These are phyloP conservation scores for Clitopilus hobsonii DNA, from an alignment of 768 basidiomycete genomes.

Conservation along the genomic window DNA sequence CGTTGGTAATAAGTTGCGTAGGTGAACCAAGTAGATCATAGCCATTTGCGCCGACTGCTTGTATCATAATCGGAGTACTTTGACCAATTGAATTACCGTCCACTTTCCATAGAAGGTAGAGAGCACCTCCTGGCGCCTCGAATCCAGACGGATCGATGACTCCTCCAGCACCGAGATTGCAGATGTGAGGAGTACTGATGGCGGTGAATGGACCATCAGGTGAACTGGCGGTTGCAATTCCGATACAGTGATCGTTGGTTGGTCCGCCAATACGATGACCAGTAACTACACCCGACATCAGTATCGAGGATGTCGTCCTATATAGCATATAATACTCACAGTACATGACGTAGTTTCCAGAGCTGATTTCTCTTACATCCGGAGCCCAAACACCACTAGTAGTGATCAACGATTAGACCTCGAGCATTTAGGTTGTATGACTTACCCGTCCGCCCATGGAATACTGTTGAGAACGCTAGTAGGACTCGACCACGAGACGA, in stretches of 20 bases:
- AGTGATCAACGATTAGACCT: background rate
- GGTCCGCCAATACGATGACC: conserved; percentile 5
- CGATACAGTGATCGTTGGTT: conserved; percentile 18
- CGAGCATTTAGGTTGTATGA: background rate
- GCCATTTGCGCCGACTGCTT: conserved; percentile 20
- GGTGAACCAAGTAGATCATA: conserved; percentile 15
- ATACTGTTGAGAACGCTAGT: conserved; percentile 8
- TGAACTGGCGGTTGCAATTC: conserved; percentile 19
- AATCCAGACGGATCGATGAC: conserved; percentile 22
- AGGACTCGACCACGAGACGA: conserved; percentile 11
- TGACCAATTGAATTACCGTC: conserved; percentile 26
- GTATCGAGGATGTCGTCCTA: background rate
- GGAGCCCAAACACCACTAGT: conserved; percentile 15
- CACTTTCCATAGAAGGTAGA: conserved; percentile 24
- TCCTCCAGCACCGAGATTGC: conserved; percentile 18
- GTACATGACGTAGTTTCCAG: conserved; percentile 4
- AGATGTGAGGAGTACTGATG: conserved; percentile 14
- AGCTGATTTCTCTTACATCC: conserved; percentile 10
- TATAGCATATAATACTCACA: conserved; percentile 2
- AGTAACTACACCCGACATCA: conserved; percentile 16
- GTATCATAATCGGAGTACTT: conserved; percentile 22
- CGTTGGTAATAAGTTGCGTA: conserved; percentile 19
- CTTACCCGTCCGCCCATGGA: conserved; percentile 13
- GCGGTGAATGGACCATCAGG: conserved; percentile 22
- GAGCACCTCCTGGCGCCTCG: conserved; percentile 17